Evolutionary conservation across 2,329 filamentous ascomycete genomes (phyloP), one percentile per base, ranked within the genome.

Genomic region (Gnomoniopsis smithogilvyi): DNA sequence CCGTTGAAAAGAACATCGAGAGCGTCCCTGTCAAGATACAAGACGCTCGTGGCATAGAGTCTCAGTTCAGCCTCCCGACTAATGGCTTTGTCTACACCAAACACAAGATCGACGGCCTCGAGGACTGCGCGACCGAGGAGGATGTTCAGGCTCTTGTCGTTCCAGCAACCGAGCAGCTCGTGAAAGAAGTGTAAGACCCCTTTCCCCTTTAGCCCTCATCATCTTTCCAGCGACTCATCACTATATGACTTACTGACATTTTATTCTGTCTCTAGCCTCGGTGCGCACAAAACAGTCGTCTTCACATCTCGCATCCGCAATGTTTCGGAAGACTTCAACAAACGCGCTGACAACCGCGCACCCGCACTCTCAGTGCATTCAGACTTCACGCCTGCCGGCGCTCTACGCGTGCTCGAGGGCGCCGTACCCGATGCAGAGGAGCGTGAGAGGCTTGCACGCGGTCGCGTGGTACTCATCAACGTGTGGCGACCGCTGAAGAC

Each of bases 401-500:
- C 38, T 4, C 38, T 4, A 41, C 38, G 12, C 3, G 15, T 15
- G 14, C 38, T 41, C 4, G 4, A 4, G 12, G 3, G 38, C 38
- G 12, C n/a, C 38, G 12, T 41, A n/a, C 38, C 38, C 4, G 38
- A 41, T 12, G 38, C 38, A 3, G 38, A 41, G 38, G 38, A 41
- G 38, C 38, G 38, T 14, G 38, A 41, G 38, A 4, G 38, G 4
- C 38, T 41, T 12, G 38, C 38, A 12, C 38, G 38, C 12, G 38
- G 38, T 12, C 38, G 38, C 38, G 12, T 41, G 38, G 38, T 41
- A 14, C 38, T 84, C 63, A 82, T 84, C 70, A 83, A 83, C 62
- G 77, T 65, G 24, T 82, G 79, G 80, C 74, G 79, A 1, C 79
- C 79, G 10, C 80, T 82, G 61, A 72, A 76, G 61, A 77, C 77